Conservation (phyloP, 352 stramenopile species). For the Globisporangium spinosum region DNA sequence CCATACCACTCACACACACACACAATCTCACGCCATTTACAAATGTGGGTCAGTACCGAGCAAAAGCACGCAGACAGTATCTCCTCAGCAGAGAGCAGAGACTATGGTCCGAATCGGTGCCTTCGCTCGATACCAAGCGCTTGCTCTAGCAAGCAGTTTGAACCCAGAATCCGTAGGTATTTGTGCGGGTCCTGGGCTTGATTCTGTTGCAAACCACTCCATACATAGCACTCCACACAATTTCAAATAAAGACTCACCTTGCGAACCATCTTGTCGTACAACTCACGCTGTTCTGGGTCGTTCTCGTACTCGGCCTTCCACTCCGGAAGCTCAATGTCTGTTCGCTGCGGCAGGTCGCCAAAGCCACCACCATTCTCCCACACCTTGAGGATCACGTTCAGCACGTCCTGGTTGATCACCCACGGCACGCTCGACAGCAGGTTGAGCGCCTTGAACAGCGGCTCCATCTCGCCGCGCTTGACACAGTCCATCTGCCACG, state of each 20-base stretch:
- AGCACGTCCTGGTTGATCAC: neutral
- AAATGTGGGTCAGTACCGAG: neutral
- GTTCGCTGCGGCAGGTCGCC: neutral
- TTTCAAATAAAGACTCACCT: neutral
- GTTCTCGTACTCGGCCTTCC: neutral
- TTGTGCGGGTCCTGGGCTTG: neutral
- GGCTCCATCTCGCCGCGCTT: neutral
- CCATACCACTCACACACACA: neutral
- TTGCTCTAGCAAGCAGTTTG: constrained; percentile 3
- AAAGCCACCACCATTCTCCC: neutral
- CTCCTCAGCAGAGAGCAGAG: neutral
- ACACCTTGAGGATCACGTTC: neutral
- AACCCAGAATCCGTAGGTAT: neutral
- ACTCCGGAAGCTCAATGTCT: neutral
- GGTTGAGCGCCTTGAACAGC: neutral
- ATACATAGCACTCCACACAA: neutral
- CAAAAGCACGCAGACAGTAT: neutral
- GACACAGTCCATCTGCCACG: neutral
- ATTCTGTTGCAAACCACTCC: neutral
- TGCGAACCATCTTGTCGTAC: neutral
- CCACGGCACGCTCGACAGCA: neutral
- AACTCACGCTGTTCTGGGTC: neutral
- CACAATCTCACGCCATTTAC: neutral
- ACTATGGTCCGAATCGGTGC: neutral
- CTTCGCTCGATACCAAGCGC: neutral